Evolutionary conservation across 352 stramenopile genomes (phyloP).

Genomic region (Pythium coloratum): DNA sequence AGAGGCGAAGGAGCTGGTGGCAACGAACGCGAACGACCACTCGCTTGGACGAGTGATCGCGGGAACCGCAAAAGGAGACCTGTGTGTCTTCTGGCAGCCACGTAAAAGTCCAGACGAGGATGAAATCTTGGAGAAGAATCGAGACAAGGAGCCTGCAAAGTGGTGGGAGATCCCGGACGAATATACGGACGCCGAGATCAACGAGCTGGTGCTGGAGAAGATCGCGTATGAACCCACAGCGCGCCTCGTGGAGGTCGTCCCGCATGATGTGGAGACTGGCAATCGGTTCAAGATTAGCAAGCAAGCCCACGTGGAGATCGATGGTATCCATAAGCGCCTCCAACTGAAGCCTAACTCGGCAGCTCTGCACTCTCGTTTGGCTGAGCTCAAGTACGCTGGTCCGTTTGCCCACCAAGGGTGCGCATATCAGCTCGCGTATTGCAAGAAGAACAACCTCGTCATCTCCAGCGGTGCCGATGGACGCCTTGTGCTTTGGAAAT

Average conservation of each 20-base stretch:
- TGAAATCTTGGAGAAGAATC: conserved; percentile 29
- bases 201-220: conserved; percentile 60
- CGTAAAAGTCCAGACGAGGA: conserved; percentile 39
- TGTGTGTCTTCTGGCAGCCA: conserved; percentile 72
- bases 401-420: conserved; percentile 48
- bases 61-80: conserved; percentile 60
- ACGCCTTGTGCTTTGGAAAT: conserved; percentile 55
- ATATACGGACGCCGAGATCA: conserved; percentile 62
- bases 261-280: conserved; percentile 61
- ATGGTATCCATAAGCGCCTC: conserved; percentile 49
- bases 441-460: conserved; percentile 55
- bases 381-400: conserved; percentile 54
- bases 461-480: conserved; percentile 53
- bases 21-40: conserved; percentile 48
- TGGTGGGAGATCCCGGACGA: conserved; percentile 79
- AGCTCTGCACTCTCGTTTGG: conserved; percentile 37
- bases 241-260: conserved; percentile 59
- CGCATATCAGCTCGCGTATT: conserved; percentile 50
- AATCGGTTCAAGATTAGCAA: conserved; percentile 67
- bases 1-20: conserved; percentile 39
- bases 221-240: conserved; percentile 57
- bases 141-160: conserved; percentile 51
- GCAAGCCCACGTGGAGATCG: conserved; percentile 55
- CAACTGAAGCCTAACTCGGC: conserved; percentile 49
- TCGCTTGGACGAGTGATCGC: conserved; percentile 60